Percentiles rank a stretch among this genome's conserved stretches.
Conservation (phyloP, 805 yeast species). For the Kodamaea neixiangensis region DNA sequence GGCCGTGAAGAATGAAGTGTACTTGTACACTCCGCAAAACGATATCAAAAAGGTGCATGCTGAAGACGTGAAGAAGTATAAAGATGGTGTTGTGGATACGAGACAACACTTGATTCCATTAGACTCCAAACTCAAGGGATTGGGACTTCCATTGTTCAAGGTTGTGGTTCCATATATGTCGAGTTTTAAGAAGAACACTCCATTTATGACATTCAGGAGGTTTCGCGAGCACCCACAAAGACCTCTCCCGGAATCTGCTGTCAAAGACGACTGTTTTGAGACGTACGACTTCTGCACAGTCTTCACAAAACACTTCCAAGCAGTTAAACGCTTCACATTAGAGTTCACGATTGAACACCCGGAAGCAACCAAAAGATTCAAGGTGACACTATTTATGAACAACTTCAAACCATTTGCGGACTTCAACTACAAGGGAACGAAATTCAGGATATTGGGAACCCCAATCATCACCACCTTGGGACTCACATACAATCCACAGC, state of each 20-base stretch:
- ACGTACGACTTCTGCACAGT: slow-evolving; percentile 37
- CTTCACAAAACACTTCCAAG: slow-evolving; percentile 27
- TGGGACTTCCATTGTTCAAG: slow-evolving; percentile 40
- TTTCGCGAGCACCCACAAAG: slow-evolving; percentile 31
- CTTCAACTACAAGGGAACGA: slow-evolving; percentile 35
- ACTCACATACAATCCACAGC: slow-evolving; percentile 31
- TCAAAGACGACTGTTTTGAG: slow-evolving; percentile 31
- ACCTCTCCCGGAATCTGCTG: slow-evolving; percentile 15
- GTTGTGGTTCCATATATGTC: slow-evolving; percentile 39
- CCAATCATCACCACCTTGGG: slow-evolving; percentile 32
- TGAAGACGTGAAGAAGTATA: neutral
- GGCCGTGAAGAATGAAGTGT: slow-evolving; percentile 21
- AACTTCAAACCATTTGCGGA: slow-evolving; percentile 41
- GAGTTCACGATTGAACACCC: slow-evolving; percentile 24
- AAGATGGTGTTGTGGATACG: slow-evolving; percentile 21
- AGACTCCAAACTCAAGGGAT: slow-evolving; percentile 31
- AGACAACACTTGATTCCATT: slow-evolving; percentile 36
- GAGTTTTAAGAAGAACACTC: slow-evolving; percentile 34
- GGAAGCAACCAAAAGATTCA: slow-evolving; percentile 18
- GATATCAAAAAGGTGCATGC: slow-evolving; percentile 17
- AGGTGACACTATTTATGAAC: slow-evolving; percentile 35
- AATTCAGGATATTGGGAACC: slow-evolving; percentile 42
- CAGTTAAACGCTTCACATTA: slow-evolving; percentile 30
- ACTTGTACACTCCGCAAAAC: slow-evolving; percentile 23
- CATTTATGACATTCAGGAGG: slow-evolving; percentile 34